Evolutionary conservation across 176 grass and related monocot genomes (phyloP), one percentile per base, ranked within the genome.

Genomic region (Phyllostachys edulis): DNA sequence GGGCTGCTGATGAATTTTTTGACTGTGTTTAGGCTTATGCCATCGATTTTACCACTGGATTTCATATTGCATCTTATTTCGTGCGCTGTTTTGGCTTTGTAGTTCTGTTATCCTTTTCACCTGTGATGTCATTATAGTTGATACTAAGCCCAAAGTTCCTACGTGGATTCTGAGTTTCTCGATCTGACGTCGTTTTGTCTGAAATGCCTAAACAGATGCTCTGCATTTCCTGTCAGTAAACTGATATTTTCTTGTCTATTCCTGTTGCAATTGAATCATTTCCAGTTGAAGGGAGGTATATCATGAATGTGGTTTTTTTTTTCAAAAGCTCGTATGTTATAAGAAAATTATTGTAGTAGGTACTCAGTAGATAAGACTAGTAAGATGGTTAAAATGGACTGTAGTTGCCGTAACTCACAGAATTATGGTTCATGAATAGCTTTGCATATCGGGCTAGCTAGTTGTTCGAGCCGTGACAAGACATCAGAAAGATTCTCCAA

Each of bases 1-100:
- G 38, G 7, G 38, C n/a, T 17, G n/a, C 63, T 64, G 75, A 77
- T 75, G 73, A 63, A 64, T 78, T 81, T 72, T 29, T 74, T 76
- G 67, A 60, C 23, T 46, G 40, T 71, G 39, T 78, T 79, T 73
- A 56, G 63, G 24, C 79, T 63, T 78, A 36, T 17, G 71, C 9
- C 47, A 41, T 12, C 26, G 41, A 27, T 15, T 50, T 37, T 85
- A 27, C 38, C 46, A 51, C 26, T 7, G 12, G 1, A 23, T 79
- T 67, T 78, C 50, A 23, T 73, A 64, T 62, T 51, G 40, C 26
- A 12, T 70, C 17, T 37, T 79, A 32, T 13, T 3, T 17, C 24
- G 56, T n/a, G 15, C 16, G 32, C n/a, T 26, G 78, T 61, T 65
- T 85, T n/a, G 24, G 5, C 46, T 23, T 47, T 18, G 7, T 13